Base-by-base conservation (phyloP, 2,329 filamentous ascomycete genomes). In the Claviceps pazoutovae region DNA sequence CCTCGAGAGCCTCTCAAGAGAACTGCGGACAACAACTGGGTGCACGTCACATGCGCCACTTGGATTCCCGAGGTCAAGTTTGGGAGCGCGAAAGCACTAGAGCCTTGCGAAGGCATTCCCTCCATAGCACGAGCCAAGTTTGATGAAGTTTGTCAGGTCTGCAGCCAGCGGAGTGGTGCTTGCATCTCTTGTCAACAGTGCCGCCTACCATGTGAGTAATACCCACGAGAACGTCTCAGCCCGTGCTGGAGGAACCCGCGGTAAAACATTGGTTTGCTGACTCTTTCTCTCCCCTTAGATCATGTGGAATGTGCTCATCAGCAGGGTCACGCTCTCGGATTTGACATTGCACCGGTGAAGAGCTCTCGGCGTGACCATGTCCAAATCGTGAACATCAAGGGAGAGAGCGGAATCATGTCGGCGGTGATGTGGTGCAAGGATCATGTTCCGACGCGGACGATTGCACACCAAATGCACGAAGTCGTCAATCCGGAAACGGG, bases 1-100 rank as follows among this genome's bases (percentile, higher is more conserved):
- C 93, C 93, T 26, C 81, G 93, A 47, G 93, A 97, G 64, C 85
- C 93, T 3, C 73, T 98, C 56, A 98, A 98, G 70, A 82, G 88
- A 48, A 98, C 93, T 0, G 87, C 86, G 4, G 89, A 94, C 64
- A 97, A 97, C 69, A 97, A 97, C 62, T 98, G 93, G 93, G 88
- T 96, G 16, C 93, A 98, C 64, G 88, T 97, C 30, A 84, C 85
- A 39, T 98, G 93, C 63, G 90, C 93, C 1, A 74, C 95, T 17
- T 97, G 88, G 82, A 90, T 86, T 11, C 83, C 88, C 0, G 93
- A 98, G 67, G 84, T 95, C 60, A 93, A 90, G 62, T 98, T 96
- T 66, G 90, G 86, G 56, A 87, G 87, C 60, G 85, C 89, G 17
- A 82, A 83, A 61, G 81, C 85, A 17, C 71, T 98, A 37, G 86